phyloP scores from a whole-genome alignment of 2,329 filamentous ascomycete species.

The Exophiala spinifera region DNA sequence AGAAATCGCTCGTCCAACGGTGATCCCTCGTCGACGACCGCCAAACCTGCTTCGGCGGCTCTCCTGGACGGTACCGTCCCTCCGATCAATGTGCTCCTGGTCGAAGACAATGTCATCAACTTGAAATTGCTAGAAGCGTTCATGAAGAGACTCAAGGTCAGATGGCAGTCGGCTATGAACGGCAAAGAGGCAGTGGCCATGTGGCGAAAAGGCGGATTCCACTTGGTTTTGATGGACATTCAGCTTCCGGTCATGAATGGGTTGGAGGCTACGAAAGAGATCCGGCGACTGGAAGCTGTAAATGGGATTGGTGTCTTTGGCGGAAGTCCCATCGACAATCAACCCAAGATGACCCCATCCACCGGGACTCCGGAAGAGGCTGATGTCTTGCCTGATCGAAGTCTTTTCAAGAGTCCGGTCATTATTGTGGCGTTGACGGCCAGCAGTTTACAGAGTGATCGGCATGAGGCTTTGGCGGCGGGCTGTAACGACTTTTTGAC shows the following conservation, averaged over 20 bases:
- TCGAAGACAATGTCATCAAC: conserved; percentile 99
- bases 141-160: conserved; percentile 90
- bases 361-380: conserved; percentile 23
- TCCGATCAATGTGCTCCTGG: conserved; percentile 94
- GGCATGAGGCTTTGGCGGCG: conserved; percentile 89
- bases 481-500: conserved; percentile 98
- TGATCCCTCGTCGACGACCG: conserved; percentile 31
- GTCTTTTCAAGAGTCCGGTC: conserved; percentile 89
- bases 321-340: conserved; percentile 22
- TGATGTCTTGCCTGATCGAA: conserved; percentile 67
- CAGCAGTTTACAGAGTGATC: conserved; percentile 88
- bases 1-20: conserved; percentile 33
- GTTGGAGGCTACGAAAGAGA: conserved; percentile 90
- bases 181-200: conserved; percentile 89
- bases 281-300: conserved; percentile 79
- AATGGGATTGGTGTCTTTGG: conserved; percentile 88
- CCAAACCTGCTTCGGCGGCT: conserved; percentile 51
- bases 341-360: conserved; percentile 8
- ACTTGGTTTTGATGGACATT: conserved; percentile 97
- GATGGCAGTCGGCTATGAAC: conserved; percentile 97
- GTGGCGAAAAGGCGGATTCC: conserved; percentile 89
- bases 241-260: conserved; percentile 96
- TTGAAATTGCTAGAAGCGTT: conserved; percentile 89
- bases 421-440: conserved; percentile 97
- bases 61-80: conserved; percentile 80